Evolutionary conservation across 2,329 filamentous ascomycete genomes (phyloP), one percentile per base, ranked within the genome.

Genomic region (Alternaria hordeiaustralica): DNA sequence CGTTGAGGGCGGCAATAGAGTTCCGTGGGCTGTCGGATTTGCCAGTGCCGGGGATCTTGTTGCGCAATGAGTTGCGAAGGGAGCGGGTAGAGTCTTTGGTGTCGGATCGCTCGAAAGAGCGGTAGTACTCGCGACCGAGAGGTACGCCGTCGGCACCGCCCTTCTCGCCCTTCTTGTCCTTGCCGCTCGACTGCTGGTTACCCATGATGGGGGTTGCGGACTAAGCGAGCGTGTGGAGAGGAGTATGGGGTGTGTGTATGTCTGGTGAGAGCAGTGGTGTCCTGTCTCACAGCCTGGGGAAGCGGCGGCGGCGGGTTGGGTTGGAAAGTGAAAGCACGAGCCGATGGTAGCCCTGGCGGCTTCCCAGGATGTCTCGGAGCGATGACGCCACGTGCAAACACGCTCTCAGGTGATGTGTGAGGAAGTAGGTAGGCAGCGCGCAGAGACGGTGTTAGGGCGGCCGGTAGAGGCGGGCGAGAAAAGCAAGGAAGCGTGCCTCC

Each of bases 51-150:
- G 92, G 93, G 64, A 97, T 97, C 82, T 97, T 97, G 66, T 93
- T 96, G 64, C 93, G 88, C 71, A 98, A 87, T 9, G 87, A 87
- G 43, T 89, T 91, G 71, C 92, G 89, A 80, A 97, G 90, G 5
- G 94, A 97, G 69, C 94, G 91, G 30, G 91, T 89, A 7, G 94
- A 97, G 70, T 97, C 94, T 79, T 94, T 95, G 26, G 95, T 98
- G 78, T 98, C 95, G 60, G 94, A 93, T 78, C 92, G 91, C 82
- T 90, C 92, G 79, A 98, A 95, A 26, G 95, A 97, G 26, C 94
- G 95, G 80, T 96, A 97, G 68, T 78, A 76, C 59, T 80, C 78
- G 28, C 93, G 92, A 80, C 93, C 91, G 63, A 97, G 84, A 65
- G 87, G 85, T 41, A 92, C 88, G 68, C 82, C 83, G 61, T 83